phyloP scores from a whole-genome alignment of 805 yeast species.

The Komagataella phaffii region DNA sequence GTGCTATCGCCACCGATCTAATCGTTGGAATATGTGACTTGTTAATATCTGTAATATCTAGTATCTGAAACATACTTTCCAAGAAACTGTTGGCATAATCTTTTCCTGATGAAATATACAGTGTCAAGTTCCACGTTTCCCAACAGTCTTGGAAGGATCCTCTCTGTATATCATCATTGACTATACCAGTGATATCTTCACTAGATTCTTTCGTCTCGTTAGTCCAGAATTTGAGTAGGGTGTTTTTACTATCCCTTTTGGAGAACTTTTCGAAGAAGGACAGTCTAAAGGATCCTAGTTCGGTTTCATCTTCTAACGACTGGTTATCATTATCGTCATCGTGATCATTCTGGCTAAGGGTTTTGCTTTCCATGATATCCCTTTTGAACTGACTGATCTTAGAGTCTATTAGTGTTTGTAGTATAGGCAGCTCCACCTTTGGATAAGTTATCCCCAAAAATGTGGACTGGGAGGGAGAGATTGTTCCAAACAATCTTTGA shows the following conservation, averaged over 20 bases:
- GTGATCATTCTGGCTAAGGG: neutral
- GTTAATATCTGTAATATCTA: conserved; percentile 37
- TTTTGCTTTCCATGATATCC: conserved; percentile 9
- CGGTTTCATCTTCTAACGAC: neutral
- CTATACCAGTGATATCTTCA: neutral
- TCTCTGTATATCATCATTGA: neutral
- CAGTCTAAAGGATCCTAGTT: neutral
- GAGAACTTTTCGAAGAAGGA: neutral
- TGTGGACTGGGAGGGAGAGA: conserved; percentile 40
- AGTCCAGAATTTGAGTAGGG: neutral
- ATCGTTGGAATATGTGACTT: conserved; percentile 67
- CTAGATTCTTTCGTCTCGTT: conserved; percentile 11
- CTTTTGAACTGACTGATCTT: conserved; percentile 11
- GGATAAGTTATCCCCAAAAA: conserved; percentile 51
- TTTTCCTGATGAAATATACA: conserved; percentile 18
- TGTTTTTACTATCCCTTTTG: neutral
- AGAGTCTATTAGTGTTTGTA: conserved; percentile 28
- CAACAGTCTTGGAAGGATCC: conserved; percentile 35
- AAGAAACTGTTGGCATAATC: conserved; percentile 7
- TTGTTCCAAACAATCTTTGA: conserved; percentile 53
- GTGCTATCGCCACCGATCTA: conserved; percentile 47
- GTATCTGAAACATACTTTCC: conserved; percentile 27
- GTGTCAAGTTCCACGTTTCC: conserved; percentile 58
- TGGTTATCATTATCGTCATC: neutral
- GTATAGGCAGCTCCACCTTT: conserved; percentile 28